Evolutionary conservation across 306 rosid species (phyloP).

Genomic region (Quercus gilva): DNA sequence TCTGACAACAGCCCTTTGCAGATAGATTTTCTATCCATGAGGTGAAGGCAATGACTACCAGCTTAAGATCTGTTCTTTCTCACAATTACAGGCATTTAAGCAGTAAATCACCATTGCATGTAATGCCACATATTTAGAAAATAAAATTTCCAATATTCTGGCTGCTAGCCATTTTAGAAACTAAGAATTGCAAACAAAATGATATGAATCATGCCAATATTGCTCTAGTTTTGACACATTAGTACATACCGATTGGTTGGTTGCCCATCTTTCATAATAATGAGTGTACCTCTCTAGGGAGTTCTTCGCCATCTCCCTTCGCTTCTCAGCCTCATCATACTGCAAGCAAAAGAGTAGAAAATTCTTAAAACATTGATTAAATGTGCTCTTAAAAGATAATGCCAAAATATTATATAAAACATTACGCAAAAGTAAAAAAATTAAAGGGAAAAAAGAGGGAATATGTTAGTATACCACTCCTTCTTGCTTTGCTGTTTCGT

Average conservation of each 20-base stretch:
- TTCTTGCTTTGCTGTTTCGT: slow-evolving; percentile 89
- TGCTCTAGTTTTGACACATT: not conserved
- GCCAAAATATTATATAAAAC: not conserved
- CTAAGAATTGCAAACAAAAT: not conserved
- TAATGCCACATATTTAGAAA: not conserved
- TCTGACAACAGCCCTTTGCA: not conserved
- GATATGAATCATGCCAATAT: not conserved
- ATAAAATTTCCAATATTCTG: not conserved
- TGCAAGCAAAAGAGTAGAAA: slow-evolving; percentile 12
- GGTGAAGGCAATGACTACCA: not conserved
- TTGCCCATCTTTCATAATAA: slow-evolving; percentile 63
- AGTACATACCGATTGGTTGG: slow-evolving; percentile 53
- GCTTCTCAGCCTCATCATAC: slow-evolving; percentile 40
- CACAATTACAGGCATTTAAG: not conserved
- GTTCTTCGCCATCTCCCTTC: slow-evolving; percentile 41
- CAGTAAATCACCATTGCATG: too few species aligned
- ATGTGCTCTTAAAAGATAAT: not conserved
- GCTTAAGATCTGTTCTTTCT: not conserved
- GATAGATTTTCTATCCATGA: not conserved
- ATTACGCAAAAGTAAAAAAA: not conserved
- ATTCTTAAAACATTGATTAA: not conserved
- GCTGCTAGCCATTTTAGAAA: not conserved
- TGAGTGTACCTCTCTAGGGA: slow-evolving; percentile 52
- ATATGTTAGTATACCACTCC: slow-evolving; percentile 53
- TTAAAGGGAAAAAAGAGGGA: not conserved